Evolutionary conservation across 345 rosid species (phyloP).

Genomic region (Bruguiera gymnorhiza): DNA sequence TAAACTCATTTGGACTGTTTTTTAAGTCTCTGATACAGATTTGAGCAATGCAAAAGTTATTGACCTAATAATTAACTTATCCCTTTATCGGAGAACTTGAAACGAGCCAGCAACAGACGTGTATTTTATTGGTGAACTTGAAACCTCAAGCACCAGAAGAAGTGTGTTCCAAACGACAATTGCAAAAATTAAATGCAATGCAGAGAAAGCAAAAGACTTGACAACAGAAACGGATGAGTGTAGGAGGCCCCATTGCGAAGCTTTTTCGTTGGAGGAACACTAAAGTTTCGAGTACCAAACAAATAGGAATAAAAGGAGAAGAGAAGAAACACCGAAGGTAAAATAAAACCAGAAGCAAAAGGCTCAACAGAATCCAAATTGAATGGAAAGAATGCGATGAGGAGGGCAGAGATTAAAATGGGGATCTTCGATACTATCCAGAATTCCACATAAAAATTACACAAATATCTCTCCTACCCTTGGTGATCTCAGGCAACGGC

Average conservation of each 20-base stretch:
- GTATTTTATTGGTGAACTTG: too few relatives aligned
- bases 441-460: too few relatives aligned
- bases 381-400: constrained; percentile 13
- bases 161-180: constrained; percentile 12
- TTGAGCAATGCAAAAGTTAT: too few relatives aligned
- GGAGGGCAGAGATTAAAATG: background rate
- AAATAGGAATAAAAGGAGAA: background rate
- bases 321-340: background rate
- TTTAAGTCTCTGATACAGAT: too few relatives aligned
- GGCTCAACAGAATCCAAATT: constrained; percentile 23
- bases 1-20: too few relatives aligned
- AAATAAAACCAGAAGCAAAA: constrained; percentile 6
- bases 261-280: constrained; percentile 17
- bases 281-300: constrained; percentile 12
- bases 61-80: too few relatives aligned
- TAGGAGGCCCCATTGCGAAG: constrained; percentile 26
- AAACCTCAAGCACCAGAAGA: too few relatives aligned
- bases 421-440: background rate
- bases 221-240: constrained; percentile 15
- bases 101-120: too few relatives aligned
- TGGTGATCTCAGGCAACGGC: too few relatives aligned
- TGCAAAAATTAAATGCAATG: constrained; percentile 32
- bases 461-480: too few relatives aligned
- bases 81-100: too few relatives aligned
- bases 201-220: constrained; percentile 18